Conservation (phyloP, 805 yeast genomes). For the Sungouiella blattae region DNA sequence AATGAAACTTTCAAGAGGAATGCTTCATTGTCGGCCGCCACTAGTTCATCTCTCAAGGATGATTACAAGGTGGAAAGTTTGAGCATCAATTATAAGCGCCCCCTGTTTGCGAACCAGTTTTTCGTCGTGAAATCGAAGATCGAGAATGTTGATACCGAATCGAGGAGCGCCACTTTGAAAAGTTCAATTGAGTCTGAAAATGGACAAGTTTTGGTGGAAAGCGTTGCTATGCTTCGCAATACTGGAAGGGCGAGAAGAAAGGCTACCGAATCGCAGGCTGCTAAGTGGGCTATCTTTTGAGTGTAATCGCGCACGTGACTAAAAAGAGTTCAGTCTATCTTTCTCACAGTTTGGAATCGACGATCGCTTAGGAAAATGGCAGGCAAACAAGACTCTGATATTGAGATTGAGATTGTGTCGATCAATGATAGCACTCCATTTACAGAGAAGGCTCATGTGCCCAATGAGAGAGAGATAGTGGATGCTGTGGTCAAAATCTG, state of each 20-base stretch:
- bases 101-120: slow-evolving; percentile 77
- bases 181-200: slow-evolving; percentile 52
- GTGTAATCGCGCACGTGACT: too few relatives aligned
- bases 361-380: too few relatives aligned
- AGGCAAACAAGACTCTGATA: neutral
- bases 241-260: slow-evolving; percentile 9
- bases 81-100: slow-evolving; percentile 56
- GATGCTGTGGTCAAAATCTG: slow-evolving; percentile 61
- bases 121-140: slow-evolving; percentile 54
- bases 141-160: slow-evolving; percentile 16
- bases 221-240: slow-evolving; percentile 43
- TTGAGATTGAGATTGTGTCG: slow-evolving; percentile 31
- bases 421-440: slow-evolving; percentile 31
- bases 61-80: slow-evolving; percentile 41
- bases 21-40: slow-evolving; percentile 37
- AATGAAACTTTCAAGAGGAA: slow-evolving; percentile 70
- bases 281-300: slow-evolving; percentile 2
- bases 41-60: slow-evolving; percentile 36
- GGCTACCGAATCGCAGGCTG: slow-evolving; percentile 1
- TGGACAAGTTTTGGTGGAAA: slow-evolving; percentile 56
- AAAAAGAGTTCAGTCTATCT: too few relatives aligned
- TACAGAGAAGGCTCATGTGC: slow-evolving; percentile 33
- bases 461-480: slow-evolving; percentile 56
- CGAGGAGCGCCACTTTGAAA: slow-evolving; percentile 35
- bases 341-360: too few relatives aligned